phyloP scores from a whole-genome alignment of 2,329 filamentous ascomycete species.

The Penicillium olsonii region DNA sequence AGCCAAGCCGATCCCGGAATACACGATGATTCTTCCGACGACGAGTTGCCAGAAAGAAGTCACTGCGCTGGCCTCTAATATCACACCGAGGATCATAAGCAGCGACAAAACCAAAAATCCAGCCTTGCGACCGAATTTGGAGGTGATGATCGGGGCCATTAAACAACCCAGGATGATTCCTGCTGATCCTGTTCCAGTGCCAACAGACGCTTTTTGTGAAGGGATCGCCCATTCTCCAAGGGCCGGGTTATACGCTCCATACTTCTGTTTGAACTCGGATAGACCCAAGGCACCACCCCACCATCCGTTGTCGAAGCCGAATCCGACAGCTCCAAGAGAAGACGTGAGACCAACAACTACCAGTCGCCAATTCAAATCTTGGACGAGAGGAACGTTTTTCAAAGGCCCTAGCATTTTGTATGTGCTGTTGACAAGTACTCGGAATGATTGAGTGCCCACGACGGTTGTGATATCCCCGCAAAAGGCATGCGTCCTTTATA shows the following conservation, averaged over 20 bases:
- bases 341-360: neutral
- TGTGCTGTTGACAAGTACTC: neutral
- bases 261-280: neutral
- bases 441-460: neutral
- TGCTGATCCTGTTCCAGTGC: neutral
- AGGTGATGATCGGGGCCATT: neutral
- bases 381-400: neutral
- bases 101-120: neutral
- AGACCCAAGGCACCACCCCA: neutral
- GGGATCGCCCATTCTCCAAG: neutral
- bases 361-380: neutral
- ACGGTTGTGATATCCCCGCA: neutral
- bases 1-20: neutral
- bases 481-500: neutral
- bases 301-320: neutral
- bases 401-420: neutral
- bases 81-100: neutral
- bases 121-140: neutral
- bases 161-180: neutral
- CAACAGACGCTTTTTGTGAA: neutral
- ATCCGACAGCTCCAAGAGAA: neutral
- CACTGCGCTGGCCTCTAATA: neutral
- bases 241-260: neutral
- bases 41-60: neutral
- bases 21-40: neutral